Base-by-base conservation (phyloP, 768 basidiomycete genomes). In the Tricholoma terreum region DNA sequence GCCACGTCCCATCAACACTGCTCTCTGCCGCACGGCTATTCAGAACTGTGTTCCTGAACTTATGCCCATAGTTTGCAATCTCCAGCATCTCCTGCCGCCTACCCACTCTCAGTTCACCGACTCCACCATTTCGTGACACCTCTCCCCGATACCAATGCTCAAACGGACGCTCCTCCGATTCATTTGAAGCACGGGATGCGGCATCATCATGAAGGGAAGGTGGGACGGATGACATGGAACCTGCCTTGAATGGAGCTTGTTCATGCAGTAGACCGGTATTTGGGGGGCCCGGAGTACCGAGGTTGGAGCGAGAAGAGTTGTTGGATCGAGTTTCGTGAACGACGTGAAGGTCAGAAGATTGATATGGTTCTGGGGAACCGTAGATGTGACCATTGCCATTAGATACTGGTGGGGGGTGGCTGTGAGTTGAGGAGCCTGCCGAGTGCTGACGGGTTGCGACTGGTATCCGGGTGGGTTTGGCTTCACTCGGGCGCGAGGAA, bases 131-230 rank as follows among this genome's bases (percentile, higher is more conserved):
- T 49, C 91, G 80, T 11, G 90, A 86, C 4, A 90, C 82, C 62
- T 94, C 91, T 1, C 91, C 91, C 50, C 91, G 85, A 67, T 94
- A 94, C 91, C 91, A 93, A 65, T 94, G 91, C 64, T 93, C 90
- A 58, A 87, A 93, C 0, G 90, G 90, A 12, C 82, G 81, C 66
- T 93, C 91, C 59, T 90, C 90, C 5, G 89, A 91, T 21, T 92
- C 90, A 22, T 73, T 80, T 4, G 89, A 90, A 11, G 78, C 73
- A 43, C 90, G 80, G 4, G 79, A 68, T n/a, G 75, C 74, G 35
- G 73, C 66, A 43, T 76, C 77, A 21, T 77, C 74, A 8, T 68
- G 59, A 42, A 64, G 61, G 27, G 75, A 73, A 38, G 73, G 68
- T 40, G 73, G 70, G 58, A 75, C 69, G 9, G 84, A 81, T 22